Conservation (phyloP, 257 asterid genomes). For the Verbascum thapsus region DNA sequence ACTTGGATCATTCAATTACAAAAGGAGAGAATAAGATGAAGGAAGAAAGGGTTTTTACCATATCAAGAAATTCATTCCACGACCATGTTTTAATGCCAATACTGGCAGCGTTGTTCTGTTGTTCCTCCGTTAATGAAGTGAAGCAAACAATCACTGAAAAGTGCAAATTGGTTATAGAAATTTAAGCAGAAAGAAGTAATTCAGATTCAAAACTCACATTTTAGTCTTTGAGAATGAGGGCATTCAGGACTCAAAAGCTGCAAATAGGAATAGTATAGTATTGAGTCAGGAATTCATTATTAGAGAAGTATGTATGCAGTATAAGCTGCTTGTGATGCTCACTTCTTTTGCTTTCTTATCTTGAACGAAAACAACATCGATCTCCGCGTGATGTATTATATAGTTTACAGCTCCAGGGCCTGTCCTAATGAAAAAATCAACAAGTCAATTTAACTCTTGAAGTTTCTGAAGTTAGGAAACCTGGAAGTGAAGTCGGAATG, state of each 20-base stretch:
- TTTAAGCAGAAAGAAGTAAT: slow-evolving; percentile 11
- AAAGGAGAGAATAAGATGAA: background rate
- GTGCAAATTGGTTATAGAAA: slow-evolving; percentile 11
- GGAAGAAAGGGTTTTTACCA: slow-evolving; percentile 44
- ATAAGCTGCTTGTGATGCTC: slow-evolving; percentile 32
- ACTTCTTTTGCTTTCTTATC: slow-evolving; percentile 80
- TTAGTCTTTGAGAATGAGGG: slow-evolving; percentile 66
- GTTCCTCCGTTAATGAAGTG: slow-evolving; percentile 63
- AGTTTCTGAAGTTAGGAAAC: background rate
- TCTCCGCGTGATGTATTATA: slow-evolving; percentile 83
- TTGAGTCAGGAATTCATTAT: slow-evolving; percentile 14
- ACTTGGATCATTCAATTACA: background rate
- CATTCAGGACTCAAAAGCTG: slow-evolving; percentile 85
- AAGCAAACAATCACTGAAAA: slow-evolving; percentile 76
- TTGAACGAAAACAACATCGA: slow-evolving; percentile 79
- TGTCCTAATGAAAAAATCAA: slow-evolving; percentile 31
- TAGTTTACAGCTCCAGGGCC: slow-evolving; percentile 91
- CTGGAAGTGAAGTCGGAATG: slow-evolving; percentile 24
- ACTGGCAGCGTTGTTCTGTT: slow-evolving; percentile 50
- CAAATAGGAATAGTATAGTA: slow-evolving; percentile 19
- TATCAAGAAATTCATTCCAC: slow-evolving; percentile 71
- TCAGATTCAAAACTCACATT: slow-evolving; percentile 50
- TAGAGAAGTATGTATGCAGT: slow-evolving; percentile 24
- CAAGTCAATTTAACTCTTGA: slow-evolving; percentile 11
- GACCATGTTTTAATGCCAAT: slow-evolving; percentile 60